phyloP scores from a whole-genome alignment of 2,329 filamentous ascomycete genomes.

The Cladosporium halotolerans region DNA sequence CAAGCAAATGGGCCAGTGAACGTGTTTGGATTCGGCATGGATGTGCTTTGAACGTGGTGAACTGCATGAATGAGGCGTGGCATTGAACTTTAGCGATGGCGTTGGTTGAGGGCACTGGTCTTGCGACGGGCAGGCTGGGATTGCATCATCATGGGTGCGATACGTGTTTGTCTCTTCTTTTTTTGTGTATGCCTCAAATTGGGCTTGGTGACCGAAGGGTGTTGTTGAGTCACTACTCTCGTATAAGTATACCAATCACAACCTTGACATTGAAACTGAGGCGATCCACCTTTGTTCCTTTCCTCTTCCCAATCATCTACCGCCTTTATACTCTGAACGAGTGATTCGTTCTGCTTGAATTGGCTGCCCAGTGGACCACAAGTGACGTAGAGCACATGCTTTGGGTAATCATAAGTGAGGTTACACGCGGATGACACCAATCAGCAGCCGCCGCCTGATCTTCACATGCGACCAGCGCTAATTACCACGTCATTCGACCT shows the following conservation, averaged over 20 bases:
- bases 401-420: too few relatives aligned
- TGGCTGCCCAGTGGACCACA: too few relatives aligned
- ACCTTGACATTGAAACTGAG: background rate
- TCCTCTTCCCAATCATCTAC: too few relatives aligned
- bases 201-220: background rate
- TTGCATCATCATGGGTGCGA: background rate
- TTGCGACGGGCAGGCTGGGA: background rate
- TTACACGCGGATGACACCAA: too few relatives aligned
- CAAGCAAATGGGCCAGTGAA: slow-evolving; percentile 54
- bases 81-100: slow-evolving; percentile 7
- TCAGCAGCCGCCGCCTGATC: too few relatives aligned
- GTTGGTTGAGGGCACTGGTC: slow-evolving; percentile 1
- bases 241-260: background rate
- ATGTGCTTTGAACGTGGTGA: background rate
- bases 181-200: background rate
- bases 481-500: too few relatives aligned
- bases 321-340: too few relatives aligned
- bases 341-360: too few relatives aligned
- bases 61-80: background rate
- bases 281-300: too few relatives aligned
- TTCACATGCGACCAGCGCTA: too few relatives aligned
- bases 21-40: background rate
- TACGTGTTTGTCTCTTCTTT: background rate
- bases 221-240: background rate
- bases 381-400: too few relatives aligned